These are phyloP conservation scores for Triangularia verruculosa DNA, from an alignment of 2,329 filamentous ascomycete genomes.

Conservation along the genomic window DNA sequence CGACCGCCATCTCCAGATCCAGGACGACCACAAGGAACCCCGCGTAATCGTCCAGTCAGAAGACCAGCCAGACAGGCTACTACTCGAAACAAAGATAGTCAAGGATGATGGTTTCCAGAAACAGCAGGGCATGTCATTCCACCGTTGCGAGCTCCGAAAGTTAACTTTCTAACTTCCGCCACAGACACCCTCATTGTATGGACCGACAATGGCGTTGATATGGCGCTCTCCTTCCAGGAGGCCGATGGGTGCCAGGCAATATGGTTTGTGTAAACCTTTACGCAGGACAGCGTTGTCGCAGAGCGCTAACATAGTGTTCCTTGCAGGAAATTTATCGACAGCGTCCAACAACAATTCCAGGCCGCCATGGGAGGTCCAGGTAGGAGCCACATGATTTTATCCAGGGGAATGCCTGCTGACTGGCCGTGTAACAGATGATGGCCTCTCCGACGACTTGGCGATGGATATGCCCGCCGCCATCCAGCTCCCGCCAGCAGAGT, in stretches of 20 bases:
- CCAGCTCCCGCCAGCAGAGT: slow-evolving; percentile 71
- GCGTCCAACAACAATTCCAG: slow-evolving; percentile 72
- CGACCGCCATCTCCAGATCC: slow-evolving; percentile 40
- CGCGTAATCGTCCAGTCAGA: slow-evolving; percentile 90
- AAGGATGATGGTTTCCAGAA: slow-evolving; percentile 98
- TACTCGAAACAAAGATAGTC: slow-evolving; percentile 85
- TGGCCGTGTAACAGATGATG: slow-evolving; percentile 61
- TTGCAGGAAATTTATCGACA: slow-evolving; percentile 85
- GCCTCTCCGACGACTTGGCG: slow-evolving; percentile 78
- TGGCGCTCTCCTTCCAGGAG: slow-evolving; percentile 98
- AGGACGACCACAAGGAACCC: slow-evolving; percentile 69
- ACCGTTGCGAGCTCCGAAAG: slow-evolving; percentile 28
- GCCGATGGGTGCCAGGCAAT: slow-evolving; percentile 89
- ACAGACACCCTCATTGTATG: slow-evolving; percentile 95
- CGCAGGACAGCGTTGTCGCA: neutral
- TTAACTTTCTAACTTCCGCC: slow-evolving; percentile 25
- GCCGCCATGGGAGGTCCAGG: slow-evolving; percentile 59
- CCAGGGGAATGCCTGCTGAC: slow-evolving; percentile 28
- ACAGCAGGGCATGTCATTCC: slow-evolving; percentile 72
- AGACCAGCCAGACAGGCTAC: slow-evolving; percentile 76
- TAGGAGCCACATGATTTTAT: slow-evolving; percentile 38
- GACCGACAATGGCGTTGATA: slow-evolving; percentile 93
- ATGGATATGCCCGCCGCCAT: slow-evolving; percentile 71
- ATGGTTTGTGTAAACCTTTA: slow-evolving; percentile 59
- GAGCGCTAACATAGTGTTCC: neutral